Conservation (phyloP, 31 red algal species). For the Endocladia muricata region DNA sequence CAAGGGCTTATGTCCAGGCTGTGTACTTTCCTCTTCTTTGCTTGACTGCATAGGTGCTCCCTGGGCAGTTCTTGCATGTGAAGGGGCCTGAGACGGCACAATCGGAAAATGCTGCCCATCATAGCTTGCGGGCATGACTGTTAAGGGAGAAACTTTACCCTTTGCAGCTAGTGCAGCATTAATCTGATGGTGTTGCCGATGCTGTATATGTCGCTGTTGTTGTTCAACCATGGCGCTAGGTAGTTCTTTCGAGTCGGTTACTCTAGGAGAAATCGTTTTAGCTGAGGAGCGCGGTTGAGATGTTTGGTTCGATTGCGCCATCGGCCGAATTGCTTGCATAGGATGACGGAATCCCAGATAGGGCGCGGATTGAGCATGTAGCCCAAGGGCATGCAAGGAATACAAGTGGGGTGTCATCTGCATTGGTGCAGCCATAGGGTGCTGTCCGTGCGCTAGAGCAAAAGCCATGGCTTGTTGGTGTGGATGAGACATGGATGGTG, state of each 20-base stretch:
- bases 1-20: too few species aligned
- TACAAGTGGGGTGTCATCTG: conserved; percentile 47
- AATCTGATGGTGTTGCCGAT: neutral
- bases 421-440: conserved; percentile 27
- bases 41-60: too few species aligned
- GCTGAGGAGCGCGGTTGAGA: conserved; percentile 19
- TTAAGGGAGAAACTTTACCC: neutral
- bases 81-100: too few species aligned
- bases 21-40: too few species aligned
- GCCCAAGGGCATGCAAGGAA: conserved; percentile 52
- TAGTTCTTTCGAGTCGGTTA: conserved; percentile 33
- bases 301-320: conserved; percentile 8
- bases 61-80: too few species aligned
- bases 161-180: neutral
- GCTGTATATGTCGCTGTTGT: conserved; percentile 23
- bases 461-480: conserved; percentile 53
- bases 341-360: conserved; percentile 54
- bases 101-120: too few species aligned
- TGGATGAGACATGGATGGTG: conserved; percentile 31
- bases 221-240: neutral
- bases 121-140: neutral
- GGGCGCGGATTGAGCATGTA: conserved; percentile 33
- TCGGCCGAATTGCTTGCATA: conserved; percentile 27
- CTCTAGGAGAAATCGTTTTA: conserved; percentile 57
- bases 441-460: conserved; percentile 24